Conservation (phyloP, 176 grass and related monocot genomes). For the Phoenix roebelenii region DNA sequence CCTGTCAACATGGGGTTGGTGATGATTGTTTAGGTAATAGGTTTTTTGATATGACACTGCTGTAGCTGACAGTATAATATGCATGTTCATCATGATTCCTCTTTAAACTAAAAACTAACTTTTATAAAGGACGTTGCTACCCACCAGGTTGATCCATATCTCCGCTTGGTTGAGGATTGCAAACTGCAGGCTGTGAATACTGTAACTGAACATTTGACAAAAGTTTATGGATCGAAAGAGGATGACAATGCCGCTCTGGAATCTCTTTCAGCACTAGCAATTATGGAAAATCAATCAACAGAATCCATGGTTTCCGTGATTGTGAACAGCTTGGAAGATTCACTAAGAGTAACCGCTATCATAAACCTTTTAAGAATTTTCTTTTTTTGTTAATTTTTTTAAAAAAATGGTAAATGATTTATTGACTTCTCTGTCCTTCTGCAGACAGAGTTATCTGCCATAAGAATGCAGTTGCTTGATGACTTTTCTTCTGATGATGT, state of each 20-base stretch:
- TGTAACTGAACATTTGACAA: constrained; percentile 19
- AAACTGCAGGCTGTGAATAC: constrained; percentile 54
- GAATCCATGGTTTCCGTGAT: constrained; percentile 65
- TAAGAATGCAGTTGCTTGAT: constrained; percentile 69
- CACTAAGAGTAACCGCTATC: constrained; percentile 40
- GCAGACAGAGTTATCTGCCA: constrained; percentile 49
- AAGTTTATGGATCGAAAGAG: constrained; percentile 65
- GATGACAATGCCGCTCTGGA: constrained; percentile 65
- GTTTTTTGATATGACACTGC: too few species aligned
- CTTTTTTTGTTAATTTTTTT: too few species aligned
- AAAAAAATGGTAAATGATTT: not conserved
- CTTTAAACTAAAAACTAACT: not conserved
- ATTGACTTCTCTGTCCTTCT: constrained; percentile 9
- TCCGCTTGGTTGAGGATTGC: constrained; percentile 73
- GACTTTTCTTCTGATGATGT: constrained; percentile 72
- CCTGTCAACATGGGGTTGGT: too few species aligned
- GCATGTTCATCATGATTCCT: not conserved
- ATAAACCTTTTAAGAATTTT: not conserved
- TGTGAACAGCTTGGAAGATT: constrained; percentile 46
- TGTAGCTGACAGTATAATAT: too few species aligned
- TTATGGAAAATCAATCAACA: constrained; percentile 53
- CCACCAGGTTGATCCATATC: constrained; percentile 75
- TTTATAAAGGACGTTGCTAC: not conserved
- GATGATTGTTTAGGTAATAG: too few species aligned
- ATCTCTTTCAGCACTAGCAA: constrained; percentile 48